These are phyloP conservation scores for Linnemannia zychae DNA, from an alignment of 192 early-diverging fungal genomes.

Conservation along the genomic window DNA sequence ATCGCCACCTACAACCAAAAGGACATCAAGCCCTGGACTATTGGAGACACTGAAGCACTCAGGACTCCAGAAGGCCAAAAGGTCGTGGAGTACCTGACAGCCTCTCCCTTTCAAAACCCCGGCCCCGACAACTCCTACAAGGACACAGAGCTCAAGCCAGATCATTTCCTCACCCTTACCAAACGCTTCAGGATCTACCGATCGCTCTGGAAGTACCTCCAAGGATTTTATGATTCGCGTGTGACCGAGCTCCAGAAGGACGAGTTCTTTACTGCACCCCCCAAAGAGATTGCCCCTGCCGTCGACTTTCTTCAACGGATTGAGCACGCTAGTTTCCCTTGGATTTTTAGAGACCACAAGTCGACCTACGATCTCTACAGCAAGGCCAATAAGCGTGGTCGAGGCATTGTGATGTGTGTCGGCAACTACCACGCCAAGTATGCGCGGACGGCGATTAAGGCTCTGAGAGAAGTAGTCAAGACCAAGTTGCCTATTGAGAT, in stretches of 20 bases:
- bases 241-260: conserved; percentile 1
- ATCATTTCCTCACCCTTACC: conserved; percentile 36
- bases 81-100: conserved; percentile 31
- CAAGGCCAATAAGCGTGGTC: conserved; percentile 16
- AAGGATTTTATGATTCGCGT: conserved; percentile 26
- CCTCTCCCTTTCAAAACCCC: conserved; percentile 6
- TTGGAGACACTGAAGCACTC: conserved; percentile 36
- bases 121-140: background rate
- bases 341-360: conserved; percentile 29
- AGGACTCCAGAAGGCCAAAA: conserved; percentile 28
- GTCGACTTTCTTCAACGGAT: conserved; percentile 33
- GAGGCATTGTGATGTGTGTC: conserved; percentile 57
- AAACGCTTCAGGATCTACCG: conserved; percentile 41
- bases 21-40: conserved; percentile 41
- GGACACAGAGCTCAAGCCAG: conserved; percentile 3
- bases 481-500: conserved; percentile 73
- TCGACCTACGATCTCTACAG: conserved; percentile 30
- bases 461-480: conserved; percentile 58
- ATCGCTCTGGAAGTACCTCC: conserved; percentile 36
- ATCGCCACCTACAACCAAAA: conserved; percentile 41
- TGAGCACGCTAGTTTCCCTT: conserved; percentile 47
- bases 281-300: conserved; percentile 38
- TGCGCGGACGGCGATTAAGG: conserved; percentile 55
- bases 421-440: conserved; percentile 61
- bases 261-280: conserved; percentile 32